Evolutionary conservation across 208 protist genomes (phyloP), one percentile per base, ranked within the genome.

Genomic region (Leishmania arabica): DNA sequence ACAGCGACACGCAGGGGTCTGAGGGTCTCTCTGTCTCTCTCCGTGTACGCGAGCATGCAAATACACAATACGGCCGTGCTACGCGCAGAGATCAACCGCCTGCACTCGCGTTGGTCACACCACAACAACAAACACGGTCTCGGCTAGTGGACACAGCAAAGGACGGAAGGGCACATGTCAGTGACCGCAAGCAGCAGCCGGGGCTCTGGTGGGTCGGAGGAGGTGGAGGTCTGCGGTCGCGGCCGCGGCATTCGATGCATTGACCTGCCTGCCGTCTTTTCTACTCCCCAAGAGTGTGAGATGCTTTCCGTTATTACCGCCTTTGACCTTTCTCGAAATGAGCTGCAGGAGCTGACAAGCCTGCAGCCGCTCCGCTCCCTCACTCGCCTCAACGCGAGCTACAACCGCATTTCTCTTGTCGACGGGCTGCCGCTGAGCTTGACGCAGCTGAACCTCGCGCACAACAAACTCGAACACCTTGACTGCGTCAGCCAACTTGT

Each of bases 251-350:
- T 97, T 74, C 86, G 86, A 37, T 77, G 80, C 6, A 95, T 97
- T 76, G 94, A 97, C 78, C 88, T 97, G n/a, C 86, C 76, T 13
- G 72, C 81, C 51, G 94, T 95, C 19, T 92, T 97, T 68, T 80
- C 87, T 37, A 89, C 86, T 19, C 40, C 84, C 1, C 83, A 95
- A 70, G 90, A 95, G 71, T 84, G 80, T 13, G 78, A 85, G 58
- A 85, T 94, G 77, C 87, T 97, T 6, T 31, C 84, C 1, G 82
- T 91, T 66, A 93, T 97, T 83, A 96, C 91, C 21, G 91, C 89
- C 65, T 94, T 96, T 73, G 94, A 97, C 75, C 86, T 97, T 53
- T 97, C 94, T 0, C 92, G 90, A 62, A 97, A 97, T 66, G 82
- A 90, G 42, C 89, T 97, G 53, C 75, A 87, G 62, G 76, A 84